These are phyloP conservation scores for Calonectria henricotiae DNA, from an alignment of 2,329 filamentous ascomycete species.

Conservation along the genomic window DNA sequence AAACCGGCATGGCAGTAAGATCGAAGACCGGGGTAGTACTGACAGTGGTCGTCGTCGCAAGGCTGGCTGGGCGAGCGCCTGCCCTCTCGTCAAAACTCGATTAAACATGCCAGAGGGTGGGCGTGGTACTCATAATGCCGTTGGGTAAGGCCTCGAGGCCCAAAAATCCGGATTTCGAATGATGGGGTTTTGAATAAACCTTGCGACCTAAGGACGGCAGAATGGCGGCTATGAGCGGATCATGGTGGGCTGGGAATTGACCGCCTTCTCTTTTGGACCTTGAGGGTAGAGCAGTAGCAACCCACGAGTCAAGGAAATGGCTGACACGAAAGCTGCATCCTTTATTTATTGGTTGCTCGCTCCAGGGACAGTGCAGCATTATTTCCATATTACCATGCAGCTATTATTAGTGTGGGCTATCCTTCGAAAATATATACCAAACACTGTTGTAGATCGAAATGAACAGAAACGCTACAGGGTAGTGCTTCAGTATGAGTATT, in stretches of 20 bases:
- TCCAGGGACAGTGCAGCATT: neutral
- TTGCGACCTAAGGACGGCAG: conserved; percentile 42
- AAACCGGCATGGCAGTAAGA: conserved; percentile 51
- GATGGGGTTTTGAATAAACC: conserved; percentile 41
- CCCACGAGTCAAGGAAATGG: neutral
- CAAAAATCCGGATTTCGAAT: conserved; percentile 36
- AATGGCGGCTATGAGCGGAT: conserved; percentile 38
- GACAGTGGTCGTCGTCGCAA: conserved; percentile 15
- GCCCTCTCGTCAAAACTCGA: conserved; percentile 38
- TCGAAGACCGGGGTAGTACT: conserved; percentile 17
- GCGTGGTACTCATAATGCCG: conserved; percentile 38
- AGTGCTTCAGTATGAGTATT: neutral
- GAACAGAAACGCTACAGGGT: neutral
- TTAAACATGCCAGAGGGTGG: conserved; percentile 47
- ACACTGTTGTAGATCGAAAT: neutral
- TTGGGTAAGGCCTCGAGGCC: conserved; percentile 25
- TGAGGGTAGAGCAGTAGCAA: conserved; percentile 8
- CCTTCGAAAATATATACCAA: no score
- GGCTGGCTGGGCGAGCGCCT: conserved; percentile 36
- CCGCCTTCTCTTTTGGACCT: conserved; percentile 45
- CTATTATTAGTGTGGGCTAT: no score
- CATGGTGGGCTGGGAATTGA: conserved; percentile 43
- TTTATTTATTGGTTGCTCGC: no score
- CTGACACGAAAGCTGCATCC: neutral
- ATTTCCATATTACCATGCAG: neutral